phyloP scores from a whole-genome alignment of 2,329 filamentous ascomycete genomes.

The Pseudogymnoascus sp. region DNA sequence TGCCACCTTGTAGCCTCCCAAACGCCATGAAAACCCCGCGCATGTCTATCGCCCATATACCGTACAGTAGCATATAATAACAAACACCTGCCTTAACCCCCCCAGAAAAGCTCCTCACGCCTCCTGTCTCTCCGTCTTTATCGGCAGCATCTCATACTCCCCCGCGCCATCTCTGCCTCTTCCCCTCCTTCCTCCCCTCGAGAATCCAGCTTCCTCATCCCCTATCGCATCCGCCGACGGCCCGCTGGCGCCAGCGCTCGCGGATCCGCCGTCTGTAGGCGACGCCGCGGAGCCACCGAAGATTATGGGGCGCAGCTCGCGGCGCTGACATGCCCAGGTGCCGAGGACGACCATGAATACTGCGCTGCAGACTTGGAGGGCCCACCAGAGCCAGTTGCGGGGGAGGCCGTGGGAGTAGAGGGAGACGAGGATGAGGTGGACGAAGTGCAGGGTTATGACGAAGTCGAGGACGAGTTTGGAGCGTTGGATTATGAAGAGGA shows the following conservation, averaged over 20 bases:
- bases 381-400: constrained; percentile 80
- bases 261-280: constrained; percentile 16
- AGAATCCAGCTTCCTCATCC: constrained; percentile 44
- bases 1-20: background rate
- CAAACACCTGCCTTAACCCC: background rate
- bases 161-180: constrained; percentile 46
- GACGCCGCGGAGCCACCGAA: constrained; percentile 55
- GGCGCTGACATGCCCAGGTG: constrained; percentile 85
- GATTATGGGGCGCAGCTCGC: constrained; percentile 79
- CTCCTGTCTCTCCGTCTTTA: constrained; percentile 33
- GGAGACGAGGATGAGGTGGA: constrained; percentile 70
- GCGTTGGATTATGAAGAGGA: constrained; percentile 75
- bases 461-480: constrained; percentile 96
- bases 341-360: constrained; percentile 62
- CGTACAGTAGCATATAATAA: background rate
- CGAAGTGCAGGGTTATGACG: constrained; percentile 75
- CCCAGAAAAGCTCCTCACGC: constrained; percentile 10
- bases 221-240: constrained; percentile 18
- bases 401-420: constrained; percentile 74
- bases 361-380: constrained; percentile 51
- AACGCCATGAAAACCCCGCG: background rate
- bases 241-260: constrained; percentile 15
- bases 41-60: constrained; percentile 7
- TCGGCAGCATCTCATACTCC: constrained; percentile 58
- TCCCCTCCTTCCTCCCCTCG: constrained; percentile 40